Conservation (phyloP, 225 moss, liverwort and hornwort species). For the Pseudisothecium myosuroides region DNA sequence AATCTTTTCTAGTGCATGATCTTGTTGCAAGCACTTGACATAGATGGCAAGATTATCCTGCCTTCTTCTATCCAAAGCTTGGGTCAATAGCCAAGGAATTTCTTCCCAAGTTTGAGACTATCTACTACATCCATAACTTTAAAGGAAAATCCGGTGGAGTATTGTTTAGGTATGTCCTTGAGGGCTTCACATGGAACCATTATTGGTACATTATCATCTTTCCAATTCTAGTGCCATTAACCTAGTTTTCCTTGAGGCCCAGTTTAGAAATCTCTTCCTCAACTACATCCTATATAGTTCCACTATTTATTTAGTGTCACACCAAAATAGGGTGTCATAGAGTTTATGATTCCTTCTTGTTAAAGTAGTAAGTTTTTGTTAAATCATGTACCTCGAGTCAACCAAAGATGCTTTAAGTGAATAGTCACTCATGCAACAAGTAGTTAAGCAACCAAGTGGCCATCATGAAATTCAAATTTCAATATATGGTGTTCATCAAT, state of each 20-base stretch:
- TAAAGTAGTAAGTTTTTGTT: background rate
- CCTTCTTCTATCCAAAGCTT: constrained; percentile 93
- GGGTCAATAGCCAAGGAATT: constrained; percentile 79
- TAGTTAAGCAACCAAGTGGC: background rate
- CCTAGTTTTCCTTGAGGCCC: background rate
- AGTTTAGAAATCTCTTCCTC: background rate
- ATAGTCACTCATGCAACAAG: background rate
- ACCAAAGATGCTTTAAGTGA: background rate
- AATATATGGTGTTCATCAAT: background rate
- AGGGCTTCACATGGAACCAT: background rate
- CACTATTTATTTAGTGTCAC: background rate
- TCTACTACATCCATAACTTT: constrained; percentile 96
- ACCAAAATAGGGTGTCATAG: no score
- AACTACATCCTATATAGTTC: background rate
- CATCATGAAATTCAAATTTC: no score
- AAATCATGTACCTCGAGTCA: background rate
- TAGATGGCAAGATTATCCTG: constrained; percentile 57
- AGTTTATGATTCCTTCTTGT: background rate
- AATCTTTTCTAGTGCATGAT: background rate
- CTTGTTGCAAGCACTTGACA: constrained; percentile 10
- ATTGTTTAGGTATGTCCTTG: constrained; percentile 56
- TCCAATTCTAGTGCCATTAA: background rate
- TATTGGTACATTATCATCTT: background rate
- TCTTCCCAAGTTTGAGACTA: constrained; percentile 92
- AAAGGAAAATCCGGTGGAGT: constrained; percentile 74